phyloP scores from a whole-genome alignment of 2,329 filamentous ascomycete species.

The Didymella segeticola region DNA sequence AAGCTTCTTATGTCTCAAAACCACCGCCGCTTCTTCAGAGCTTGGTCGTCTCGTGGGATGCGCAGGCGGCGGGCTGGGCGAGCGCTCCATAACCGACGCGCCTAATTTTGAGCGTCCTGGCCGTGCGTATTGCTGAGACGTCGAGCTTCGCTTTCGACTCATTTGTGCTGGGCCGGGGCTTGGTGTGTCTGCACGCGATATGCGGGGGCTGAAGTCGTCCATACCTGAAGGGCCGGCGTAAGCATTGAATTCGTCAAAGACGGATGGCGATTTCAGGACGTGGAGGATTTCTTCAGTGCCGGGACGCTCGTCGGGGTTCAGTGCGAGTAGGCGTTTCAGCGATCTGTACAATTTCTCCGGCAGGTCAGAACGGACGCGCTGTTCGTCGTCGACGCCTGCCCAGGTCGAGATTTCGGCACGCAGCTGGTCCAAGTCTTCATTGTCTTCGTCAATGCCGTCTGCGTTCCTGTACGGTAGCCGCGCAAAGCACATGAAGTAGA shows the following conservation, averaged over 20 bases:
- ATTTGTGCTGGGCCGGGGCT: slow-evolving; percentile 38
- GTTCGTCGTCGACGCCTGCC: slow-evolving; percentile 83
- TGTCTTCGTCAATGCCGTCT: slow-evolving; percentile 86
- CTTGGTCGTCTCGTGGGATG: slow-evolving; percentile 24
- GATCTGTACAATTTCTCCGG: slow-evolving; percentile 86
- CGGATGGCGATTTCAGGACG: slow-evolving; percentile 73
- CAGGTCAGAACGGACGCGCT: slow-evolving; percentile 77
- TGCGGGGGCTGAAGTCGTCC: slow-evolving; percentile 49
- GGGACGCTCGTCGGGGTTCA: slow-evolving; percentile 78
- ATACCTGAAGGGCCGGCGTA: slow-evolving; percentile 46
- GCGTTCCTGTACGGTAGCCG: slow-evolving; percentile 84
- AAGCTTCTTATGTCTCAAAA: slow-evolving; percentile 39
- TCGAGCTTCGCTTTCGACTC: slow-evolving; percentile 32
- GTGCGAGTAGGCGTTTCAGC: slow-evolving; percentile 78
- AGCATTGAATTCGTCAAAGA: slow-evolving; percentile 54
- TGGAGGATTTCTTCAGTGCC: slow-evolving; percentile 84
- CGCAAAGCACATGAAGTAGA: slow-evolving; percentile 97
- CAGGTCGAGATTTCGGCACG: slow-evolving; percentile 85
- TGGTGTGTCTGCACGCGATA: slow-evolving; percentile 54
- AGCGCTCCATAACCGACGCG: slow-evolving; percentile 40
- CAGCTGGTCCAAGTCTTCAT: slow-evolving; percentile 86
- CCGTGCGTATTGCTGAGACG: slow-evolving; percentile 30
- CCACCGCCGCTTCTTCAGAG: slow-evolving; percentile 38
- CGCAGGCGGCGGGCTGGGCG: slow-evolving; percentile 42
- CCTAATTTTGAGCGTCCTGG: slow-evolving; percentile 45